Conservation (phyloP, 129 eudicot species). For the Flaveria robusta region DNA sequence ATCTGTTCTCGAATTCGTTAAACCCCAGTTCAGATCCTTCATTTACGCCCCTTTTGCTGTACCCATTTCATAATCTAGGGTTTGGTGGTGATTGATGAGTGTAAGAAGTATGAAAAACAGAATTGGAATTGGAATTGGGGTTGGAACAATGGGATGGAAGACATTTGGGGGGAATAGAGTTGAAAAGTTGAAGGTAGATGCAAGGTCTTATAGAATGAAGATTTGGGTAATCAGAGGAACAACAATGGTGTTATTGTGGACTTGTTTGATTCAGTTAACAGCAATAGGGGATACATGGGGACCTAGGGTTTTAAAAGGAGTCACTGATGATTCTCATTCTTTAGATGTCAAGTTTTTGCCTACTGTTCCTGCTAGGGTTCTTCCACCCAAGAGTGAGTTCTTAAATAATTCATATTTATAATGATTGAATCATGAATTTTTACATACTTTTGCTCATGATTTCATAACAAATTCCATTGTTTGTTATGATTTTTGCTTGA, state of each 20-base stretch:
- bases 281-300: not conserved
- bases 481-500: not conserved
- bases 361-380: conserved; percentile 44
- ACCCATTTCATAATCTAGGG: not conserved
- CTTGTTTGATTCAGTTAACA: not conserved
- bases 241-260: not conserved
- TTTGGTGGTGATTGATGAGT: not conserved
- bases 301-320: not conserved
- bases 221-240: not conserved
- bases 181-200: not conserved
- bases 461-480: too few species aligned
- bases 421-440: not conserved
- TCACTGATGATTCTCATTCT: conserved; percentile 31
- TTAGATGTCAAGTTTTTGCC: conserved; percentile 47
- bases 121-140: not conserved
- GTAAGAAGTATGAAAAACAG: not conserved
- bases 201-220: not conserved
- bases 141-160: not conserved
- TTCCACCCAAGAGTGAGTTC: conserved; percentile 77
- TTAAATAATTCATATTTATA: not conserved
- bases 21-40: too few species aligned
- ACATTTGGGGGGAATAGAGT: not conserved
- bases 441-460: not conserved
- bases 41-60: too few species aligned
- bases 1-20: too few species aligned